Conservation (phyloP, 1,284 basidiomycete genomes). For the Irpex sp. region DNA sequence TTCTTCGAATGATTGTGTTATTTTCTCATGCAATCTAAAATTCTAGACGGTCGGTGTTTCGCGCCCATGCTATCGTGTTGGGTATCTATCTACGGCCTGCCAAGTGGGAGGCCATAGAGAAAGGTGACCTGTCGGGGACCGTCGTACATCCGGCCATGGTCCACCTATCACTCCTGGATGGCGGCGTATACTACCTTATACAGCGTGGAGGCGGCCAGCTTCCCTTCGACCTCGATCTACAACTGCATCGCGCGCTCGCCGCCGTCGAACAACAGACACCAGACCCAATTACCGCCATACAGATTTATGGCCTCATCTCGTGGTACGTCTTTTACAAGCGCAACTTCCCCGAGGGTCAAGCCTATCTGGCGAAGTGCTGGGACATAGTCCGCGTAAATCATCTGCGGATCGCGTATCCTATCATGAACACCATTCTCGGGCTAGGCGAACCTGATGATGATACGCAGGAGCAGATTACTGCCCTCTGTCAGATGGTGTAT, state of each 20-base stretch:
- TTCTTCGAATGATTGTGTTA: not conserved
- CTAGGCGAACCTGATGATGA: conserved; percentile 15
- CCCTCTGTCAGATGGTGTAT: conserved; percentile 23
- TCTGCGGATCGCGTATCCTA: conserved; percentile 7
- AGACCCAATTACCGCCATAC: conserved; percentile 19
- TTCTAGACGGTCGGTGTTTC: conserved; percentile 21
- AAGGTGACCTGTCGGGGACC: conserved; percentile 21
- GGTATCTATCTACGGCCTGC: conserved; percentile 18
- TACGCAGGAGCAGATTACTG: conserved; percentile 21
- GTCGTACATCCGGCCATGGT: conserved; percentile 23
- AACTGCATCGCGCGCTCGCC: conserved; percentile 15
- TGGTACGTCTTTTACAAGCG: conserved; percentile 22
- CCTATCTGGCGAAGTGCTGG: conserved; percentile 18
- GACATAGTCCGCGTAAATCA: conserved; percentile 15
- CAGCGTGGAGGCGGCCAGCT: conserved; percentile 17
- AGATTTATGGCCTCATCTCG: conserved; percentile 21
- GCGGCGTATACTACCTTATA: conserved; percentile 22
- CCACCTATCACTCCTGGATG: conserved; percentile 24
- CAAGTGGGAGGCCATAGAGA: conserved; percentile 23
- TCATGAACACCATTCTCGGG: conserved; percentile 12
- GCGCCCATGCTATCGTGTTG: conserved; percentile 19
- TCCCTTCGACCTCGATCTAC: conserved; percentile 13
- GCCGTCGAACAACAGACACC: conserved; percentile 15
- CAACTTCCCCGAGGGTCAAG: conserved; percentile 19
- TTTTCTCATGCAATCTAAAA: not conserved